Conservation (phyloP, 2,329 filamentous ascomycete species). For the Alternaria arbusti region DNA sequence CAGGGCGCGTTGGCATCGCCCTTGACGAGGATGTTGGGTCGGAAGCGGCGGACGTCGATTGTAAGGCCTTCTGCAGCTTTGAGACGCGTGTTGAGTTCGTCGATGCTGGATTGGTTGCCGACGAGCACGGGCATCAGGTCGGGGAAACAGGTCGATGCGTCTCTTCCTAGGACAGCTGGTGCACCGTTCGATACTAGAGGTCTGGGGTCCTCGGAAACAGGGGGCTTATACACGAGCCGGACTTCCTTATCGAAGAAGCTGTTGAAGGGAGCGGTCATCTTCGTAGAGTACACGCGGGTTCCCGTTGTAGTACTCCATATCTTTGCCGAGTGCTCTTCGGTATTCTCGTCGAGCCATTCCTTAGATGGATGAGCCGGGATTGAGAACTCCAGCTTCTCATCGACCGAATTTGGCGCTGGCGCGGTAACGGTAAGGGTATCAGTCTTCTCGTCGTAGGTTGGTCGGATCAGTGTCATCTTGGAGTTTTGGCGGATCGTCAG, state of each 20-base stretch:
- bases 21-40: slow-evolving; percentile 67
- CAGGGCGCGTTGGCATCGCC: slow-evolving; percentile 59
- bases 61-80: slow-evolving; percentile 55
- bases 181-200: slow-evolving; percentile 63
- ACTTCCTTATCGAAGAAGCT: slow-evolving; percentile 63
- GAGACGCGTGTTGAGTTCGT: slow-evolving; percentile 64
- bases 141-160: slow-evolving; percentile 63
- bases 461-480: slow-evolving; percentile 68
- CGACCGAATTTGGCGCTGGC: slow-evolving; percentile 45
- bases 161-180: slow-evolving; percentile 60
- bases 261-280: slow-evolving; percentile 61
- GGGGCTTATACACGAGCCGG: slow-evolving; percentile 67
- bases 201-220: slow-evolving; percentile 55
- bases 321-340: slow-evolving; percentile 56
- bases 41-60: slow-evolving; percentile 63
- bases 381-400: slow-evolving; percentile 48
- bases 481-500: slow-evolving; percentile 67
- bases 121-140: slow-evolving; percentile 66
- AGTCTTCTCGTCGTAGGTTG: slow-evolving; percentile 54
- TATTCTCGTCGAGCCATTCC: slow-evolving; percentile 62
- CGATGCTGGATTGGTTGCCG: slow-evolving; percentile 61
- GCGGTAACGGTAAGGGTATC: slow-evolving; percentile 59
- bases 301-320: slow-evolving; percentile 68
- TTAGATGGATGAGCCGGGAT: slow-evolving; percentile 63
- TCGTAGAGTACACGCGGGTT: slow-evolving; percentile 59